These are phyloP conservation scores for Glycine latifolia DNA, from an alignment of 306 rosid species.

Conservation along the genomic window DNA sequence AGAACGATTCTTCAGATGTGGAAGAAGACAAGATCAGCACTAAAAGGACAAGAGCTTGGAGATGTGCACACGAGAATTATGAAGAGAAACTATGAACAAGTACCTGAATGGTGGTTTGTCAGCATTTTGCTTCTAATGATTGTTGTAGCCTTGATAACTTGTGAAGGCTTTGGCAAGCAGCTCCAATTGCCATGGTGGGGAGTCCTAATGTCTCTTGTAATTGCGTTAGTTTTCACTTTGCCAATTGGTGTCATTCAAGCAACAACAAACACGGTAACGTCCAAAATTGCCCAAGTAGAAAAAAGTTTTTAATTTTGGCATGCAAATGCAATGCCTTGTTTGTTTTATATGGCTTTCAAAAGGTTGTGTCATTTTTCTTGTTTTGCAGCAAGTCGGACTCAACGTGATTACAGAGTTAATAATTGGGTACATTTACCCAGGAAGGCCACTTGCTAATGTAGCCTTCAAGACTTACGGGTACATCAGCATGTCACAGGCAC, in stretches of 20 bases:
- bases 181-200: constrained; percentile 99
- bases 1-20: constrained; percentile 63
- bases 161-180: constrained; percentile 79
- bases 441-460: constrained; percentile 85
- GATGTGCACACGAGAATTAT: constrained; percentile 80
- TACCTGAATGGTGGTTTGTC: constrained; percentile 85
- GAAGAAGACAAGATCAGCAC: constrained; percentile 54
- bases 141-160: constrained; percentile 51
- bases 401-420: constrained; percentile 79
- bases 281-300: no score
- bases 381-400: constrained; percentile 68
- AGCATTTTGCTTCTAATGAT: constrained; percentile 52
- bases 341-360: no score
- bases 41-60: constrained; percentile 40
- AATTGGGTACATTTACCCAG: constrained; percentile 82
- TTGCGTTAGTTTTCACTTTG: constrained; percentile 73
- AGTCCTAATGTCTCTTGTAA: constrained; percentile 57
- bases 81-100: constrained; percentile 79
- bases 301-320: no score
- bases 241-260: constrained; percentile 87
- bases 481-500: constrained; percentile 81
- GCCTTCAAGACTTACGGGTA: constrained; percentile 87
- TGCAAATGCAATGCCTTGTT: no score
- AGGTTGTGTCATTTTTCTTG: no score
- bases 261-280: constrained; percentile 73